Evolutionary conservation across 1,139 yeast genomes (phyloP).

Genomic region (Wickerhamiella pararugosa): DNA sequence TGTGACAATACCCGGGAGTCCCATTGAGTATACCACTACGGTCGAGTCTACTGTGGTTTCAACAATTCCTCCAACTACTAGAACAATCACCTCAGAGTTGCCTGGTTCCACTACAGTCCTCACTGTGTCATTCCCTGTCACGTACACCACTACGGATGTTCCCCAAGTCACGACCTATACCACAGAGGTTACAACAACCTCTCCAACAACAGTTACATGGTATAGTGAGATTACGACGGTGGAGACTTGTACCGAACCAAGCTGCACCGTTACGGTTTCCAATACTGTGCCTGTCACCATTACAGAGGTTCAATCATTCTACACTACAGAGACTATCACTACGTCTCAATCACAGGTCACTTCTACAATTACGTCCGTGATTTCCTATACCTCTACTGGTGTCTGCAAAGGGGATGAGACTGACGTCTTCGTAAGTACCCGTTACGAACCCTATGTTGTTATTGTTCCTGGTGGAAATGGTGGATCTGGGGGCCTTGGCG

Average conservation of each 20-base stretch:
- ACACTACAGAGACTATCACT: neutral
- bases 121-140: neutral
- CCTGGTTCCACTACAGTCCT: conserved; percentile 3
- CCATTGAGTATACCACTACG: conserved; percentile 4
- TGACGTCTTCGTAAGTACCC: too few relatives aligned
- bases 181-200: neutral
- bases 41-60: conserved; percentile 5
- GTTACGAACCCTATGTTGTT: too few relatives aligned
- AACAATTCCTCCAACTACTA: conserved; percentile 7
- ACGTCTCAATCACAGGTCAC: neutral
- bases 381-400: conserved; percentile 3
- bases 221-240: neutral
- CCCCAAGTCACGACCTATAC: neutral
- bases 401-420: neutral
- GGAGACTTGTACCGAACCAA: conserved; percentile 3
- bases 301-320: conserved; percentile 3
- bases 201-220: conserved; percentile 1
- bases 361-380: neutral
- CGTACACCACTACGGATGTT: conserved; percentile 1
- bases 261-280: conserved; percentile 2
- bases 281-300: conserved; percentile 1
- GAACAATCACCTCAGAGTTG: conserved; percentile 1
- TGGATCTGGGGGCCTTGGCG: too few relatives aligned
- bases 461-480: too few relatives aligned
- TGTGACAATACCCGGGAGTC: neutral